A percentile compares a stretch with the other conserved stretches of the same genome.
Conservation (phyloP, 2,329 filamentous ascomycete species). For the Clonostachys sp. region DNA sequence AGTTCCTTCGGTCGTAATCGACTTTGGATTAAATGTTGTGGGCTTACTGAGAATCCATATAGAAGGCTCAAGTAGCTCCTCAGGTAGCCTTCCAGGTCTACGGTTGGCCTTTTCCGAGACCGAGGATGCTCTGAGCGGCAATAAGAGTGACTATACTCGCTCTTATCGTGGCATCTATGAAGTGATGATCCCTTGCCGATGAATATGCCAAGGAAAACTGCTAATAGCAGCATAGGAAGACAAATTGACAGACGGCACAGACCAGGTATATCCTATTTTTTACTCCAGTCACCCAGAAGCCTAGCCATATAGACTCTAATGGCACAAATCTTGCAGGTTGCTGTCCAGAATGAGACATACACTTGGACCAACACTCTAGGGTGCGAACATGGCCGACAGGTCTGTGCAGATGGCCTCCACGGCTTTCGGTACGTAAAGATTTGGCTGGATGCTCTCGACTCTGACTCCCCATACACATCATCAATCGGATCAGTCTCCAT, state of each 20-base stretch:
- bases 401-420: constrained; percentile 47
- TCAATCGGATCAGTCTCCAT: constrained; percentile 36
- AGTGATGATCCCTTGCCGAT: constrained; percentile 9
- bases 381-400: constrained; percentile 32
- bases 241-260: constrained; percentile 36
- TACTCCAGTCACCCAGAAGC: background rate
- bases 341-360: constrained; percentile 32
- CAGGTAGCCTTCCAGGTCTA: constrained; percentile 28
- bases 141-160: constrained; percentile 40
- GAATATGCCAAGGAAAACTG: background rate
- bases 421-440: constrained; percentile 48
- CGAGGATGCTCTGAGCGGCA: constrained; percentile 31
- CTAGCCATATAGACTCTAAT: constrained; percentile 11
- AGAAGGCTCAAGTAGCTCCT: constrained; percentile 19
- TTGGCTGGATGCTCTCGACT: constrained; percentile 33
- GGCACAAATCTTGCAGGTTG: constrained; percentile 24
- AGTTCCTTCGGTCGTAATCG: constrained; percentile 34
- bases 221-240: constrained; percentile 5
- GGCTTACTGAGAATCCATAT: constrained; percentile 37
- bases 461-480: constrained; percentile 38
- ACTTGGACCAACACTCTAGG: constrained; percentile 39
- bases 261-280: constrained; percentile 21
- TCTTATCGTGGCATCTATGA: constrained; percentile 27
- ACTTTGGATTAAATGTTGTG: constrained; percentile 43
- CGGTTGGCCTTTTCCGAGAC: constrained; percentile 44